Evolutionary conservation across 768 basidiomycete species (phyloP).

Genomic region (Boletus speciosus): DNA sequence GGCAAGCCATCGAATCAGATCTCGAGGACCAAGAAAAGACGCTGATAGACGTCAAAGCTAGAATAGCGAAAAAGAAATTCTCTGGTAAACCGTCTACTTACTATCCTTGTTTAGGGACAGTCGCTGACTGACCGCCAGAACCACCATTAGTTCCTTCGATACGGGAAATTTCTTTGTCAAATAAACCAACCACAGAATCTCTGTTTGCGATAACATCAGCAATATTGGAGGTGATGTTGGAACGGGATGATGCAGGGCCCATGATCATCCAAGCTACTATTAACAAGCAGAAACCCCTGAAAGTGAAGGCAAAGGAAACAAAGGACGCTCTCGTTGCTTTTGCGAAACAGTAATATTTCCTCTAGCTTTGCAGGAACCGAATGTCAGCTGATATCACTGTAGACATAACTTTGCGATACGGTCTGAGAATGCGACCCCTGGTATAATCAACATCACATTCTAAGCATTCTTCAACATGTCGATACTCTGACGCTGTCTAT

Average conservation of each 20-base stretch:
- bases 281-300: background rate
- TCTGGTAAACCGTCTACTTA: slow-evolving; percentile 6
- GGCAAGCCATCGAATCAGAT: slow-evolving; percentile 12
- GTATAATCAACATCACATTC: slow-evolving; percentile 21
- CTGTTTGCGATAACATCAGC: slow-evolving; percentile 2
- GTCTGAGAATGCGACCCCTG: background rate
- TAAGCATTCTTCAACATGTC: slow-evolving; percentile 7
- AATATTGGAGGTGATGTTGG: slow-evolving; percentile 8
- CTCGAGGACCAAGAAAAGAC: slow-evolving; percentile 15
- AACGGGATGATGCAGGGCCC: slow-evolving; percentile 15
- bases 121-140: slow-evolving; percentile 10
- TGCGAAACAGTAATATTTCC: slow-evolving; percentile 12
- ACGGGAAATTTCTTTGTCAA: background rate
- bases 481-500: background rate
- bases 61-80: slow-evolving; percentile 21
- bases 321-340: slow-evolving; percentile 11
- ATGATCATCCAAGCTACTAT: slow-evolving; percentile 12
- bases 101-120: background rate
- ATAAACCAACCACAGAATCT: slow-evolving; percentile 5
- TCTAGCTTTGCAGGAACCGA: background rate
- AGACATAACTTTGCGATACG: slow-evolving; percentile 19
- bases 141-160: background rate
- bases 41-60: slow-evolving; percentile 6
- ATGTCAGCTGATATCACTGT: slow-evolving; percentile 4
- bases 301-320: background rate